Evolutionary conservation across 176 grass and related monocot species (phyloP).

Genomic region (Canna indica): DNA sequence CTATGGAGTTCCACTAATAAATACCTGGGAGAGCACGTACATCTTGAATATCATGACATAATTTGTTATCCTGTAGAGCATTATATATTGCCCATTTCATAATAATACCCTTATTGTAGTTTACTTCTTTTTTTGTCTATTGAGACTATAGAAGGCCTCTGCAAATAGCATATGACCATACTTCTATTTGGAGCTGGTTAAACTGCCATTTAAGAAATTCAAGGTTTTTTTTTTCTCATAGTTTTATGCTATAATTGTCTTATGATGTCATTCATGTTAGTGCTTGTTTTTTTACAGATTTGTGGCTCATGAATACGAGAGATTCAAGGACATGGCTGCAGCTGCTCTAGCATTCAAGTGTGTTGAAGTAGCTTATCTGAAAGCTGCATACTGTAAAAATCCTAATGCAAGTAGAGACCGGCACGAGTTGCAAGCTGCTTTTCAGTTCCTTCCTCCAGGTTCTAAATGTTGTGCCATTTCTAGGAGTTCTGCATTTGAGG

Average conservation of each 20-base stretch:
- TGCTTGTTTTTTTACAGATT: constrained; percentile 37
- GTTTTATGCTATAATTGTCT: not conserved
- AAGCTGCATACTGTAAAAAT: constrained; percentile 83
- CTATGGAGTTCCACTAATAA: not conserved
- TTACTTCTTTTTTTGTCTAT: too few relatives aligned
- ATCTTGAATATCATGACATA: not conserved
- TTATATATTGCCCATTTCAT: not conserved
- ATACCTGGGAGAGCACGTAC: not conserved
- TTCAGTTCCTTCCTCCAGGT: constrained; percentile 65
- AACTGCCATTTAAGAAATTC: too few relatives aligned
- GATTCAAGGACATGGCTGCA: constrained; percentile 68
- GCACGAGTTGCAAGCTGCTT: constrained; percentile 57
- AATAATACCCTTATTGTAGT: not conserved
- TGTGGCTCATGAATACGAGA: constrained; percentile 66
- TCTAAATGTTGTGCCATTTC: constrained; percentile 21
- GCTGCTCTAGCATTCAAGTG: constrained; percentile 93
- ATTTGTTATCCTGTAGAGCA: not conserved
- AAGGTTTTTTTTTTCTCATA: not conserved
- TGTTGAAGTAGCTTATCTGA: constrained; percentile 85
- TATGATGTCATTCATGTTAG: not conserved
- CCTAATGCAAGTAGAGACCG: constrained; percentile 54
- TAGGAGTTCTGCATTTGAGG: not conserved
- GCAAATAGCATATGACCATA: not conserved
- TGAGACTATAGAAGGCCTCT: too few relatives aligned
- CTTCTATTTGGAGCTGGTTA: too few relatives aligned